A percentile compares a stretch with the other conserved stretches of the same genome.
These are phyloP conservation scores for Sugiyamaella paludigena DNA, from an alignment of 1,139 yeast species.

Conservation along the genomic window DNA sequence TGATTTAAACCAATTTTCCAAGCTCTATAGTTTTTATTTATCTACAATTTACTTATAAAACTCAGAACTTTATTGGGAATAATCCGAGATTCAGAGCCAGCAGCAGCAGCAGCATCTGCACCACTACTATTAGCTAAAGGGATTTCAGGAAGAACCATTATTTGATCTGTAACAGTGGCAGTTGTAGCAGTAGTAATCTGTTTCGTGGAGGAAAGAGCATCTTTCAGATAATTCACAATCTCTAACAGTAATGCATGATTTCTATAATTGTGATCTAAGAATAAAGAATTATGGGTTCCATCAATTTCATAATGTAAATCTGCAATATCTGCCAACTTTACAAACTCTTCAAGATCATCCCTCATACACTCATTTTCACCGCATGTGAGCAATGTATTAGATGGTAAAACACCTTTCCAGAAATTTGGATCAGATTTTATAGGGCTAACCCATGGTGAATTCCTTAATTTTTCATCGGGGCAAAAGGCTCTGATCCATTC, in stretches of 20 bases:
- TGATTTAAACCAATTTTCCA: too few species aligned
- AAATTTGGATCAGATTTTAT: slow-evolving; percentile 7
- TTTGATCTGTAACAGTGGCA: too few species aligned
- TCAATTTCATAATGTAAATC: slow-evolving; percentile 10
- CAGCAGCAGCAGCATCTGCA: too few species aligned
- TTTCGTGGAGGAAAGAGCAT: slow-evolving; percentile 7
- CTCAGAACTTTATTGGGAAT: too few species aligned
- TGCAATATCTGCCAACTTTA: slow-evolving; percentile 3
- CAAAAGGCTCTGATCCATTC: slow-evolving; percentile 9
- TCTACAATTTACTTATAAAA: too few species aligned
- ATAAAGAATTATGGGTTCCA: slow-evolving; percentile 13
- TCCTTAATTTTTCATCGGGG: neutral
- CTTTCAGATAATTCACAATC: slow-evolving; percentile 9
- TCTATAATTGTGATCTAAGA: slow-evolving; percentile 8
- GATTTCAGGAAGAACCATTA: too few species aligned
- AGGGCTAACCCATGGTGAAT: slow-evolving; percentile 14
- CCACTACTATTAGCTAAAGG: too few species aligned
- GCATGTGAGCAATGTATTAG: slow-evolving; percentile 9
- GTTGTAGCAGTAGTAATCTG: neutral
- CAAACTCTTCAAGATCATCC: slow-evolving; percentile 12
- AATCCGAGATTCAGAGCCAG: too few species aligned
- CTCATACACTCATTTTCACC: slow-evolving; percentile 14
- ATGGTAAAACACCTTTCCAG: slow-evolving; percentile 16
- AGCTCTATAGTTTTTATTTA: too few species aligned
- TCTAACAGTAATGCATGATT: slow-evolving; percentile 12